Percentiles rank a stretch among this genome's conserved stretches.
phyloP scores from a whole-genome alignment of 495 filamentous ascomycete species.

The Hypoxylon fragiforme region DNA sequence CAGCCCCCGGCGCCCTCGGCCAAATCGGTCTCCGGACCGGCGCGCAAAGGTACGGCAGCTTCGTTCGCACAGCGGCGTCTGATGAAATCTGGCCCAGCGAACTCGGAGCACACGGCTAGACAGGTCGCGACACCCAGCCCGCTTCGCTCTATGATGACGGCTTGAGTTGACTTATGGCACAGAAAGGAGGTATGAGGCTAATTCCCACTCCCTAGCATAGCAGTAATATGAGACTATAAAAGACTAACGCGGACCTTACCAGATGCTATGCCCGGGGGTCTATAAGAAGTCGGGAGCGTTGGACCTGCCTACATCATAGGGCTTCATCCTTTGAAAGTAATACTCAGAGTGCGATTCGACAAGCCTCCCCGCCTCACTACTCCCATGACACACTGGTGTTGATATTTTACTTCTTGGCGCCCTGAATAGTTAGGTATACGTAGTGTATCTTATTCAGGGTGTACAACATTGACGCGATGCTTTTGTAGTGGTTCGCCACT shows the following conservation, averaged over 20 bases:
- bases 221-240: not conserved
- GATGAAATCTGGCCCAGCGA: constrained; percentile 42
- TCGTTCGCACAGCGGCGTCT: constrained; percentile 40
- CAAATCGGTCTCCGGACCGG: constrained; percentile 41
- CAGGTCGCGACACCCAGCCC: constrained; percentile 58
- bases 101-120: constrained; percentile 42
- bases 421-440: not conserved
- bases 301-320: constrained; percentile 27
- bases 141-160: constrained; percentile 62
- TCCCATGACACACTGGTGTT: constrained; percentile 8
- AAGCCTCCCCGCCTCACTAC: constrained; percentile 7
- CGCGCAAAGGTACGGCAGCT: constrained; percentile 40
- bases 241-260: constrained; percentile 18
- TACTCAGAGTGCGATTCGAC: constrained; percentile 2
- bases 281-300: constrained; percentile 19
- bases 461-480: constrained; percentile 7
- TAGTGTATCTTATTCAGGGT: constrained; percentile 6
- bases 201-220: not conserved
- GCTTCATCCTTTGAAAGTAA: constrained; percentile 26
- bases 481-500: constrained; percentile 14
- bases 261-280: constrained; percentile 31
- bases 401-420: constrained; percentile 20
- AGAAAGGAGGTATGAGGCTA: constrained; percentile 30
- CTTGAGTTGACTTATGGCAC: constrained; percentile 50
- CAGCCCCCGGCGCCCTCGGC: constrained; percentile 45